Conservation (phyloP, 2,329 filamentous ascomycete species). For the Penicillium freii region DNA sequence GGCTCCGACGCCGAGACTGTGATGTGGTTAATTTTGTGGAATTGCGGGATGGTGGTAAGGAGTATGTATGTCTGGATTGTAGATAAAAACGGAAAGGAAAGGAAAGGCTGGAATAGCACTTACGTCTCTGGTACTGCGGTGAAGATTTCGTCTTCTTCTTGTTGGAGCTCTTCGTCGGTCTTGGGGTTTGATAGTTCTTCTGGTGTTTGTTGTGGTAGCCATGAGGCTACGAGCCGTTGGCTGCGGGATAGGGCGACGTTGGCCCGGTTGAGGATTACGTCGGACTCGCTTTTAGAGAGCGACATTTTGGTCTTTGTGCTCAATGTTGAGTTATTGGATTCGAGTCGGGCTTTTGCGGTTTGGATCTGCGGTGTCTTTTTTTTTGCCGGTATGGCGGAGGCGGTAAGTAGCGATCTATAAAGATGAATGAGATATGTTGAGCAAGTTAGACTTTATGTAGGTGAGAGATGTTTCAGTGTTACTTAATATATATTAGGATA, state of each 20-base stretch:
- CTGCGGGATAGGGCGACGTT: constrained; percentile 55
- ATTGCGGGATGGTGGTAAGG: neutral
- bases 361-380: constrained; percentile 10
- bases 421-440: neutral
- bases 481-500: neutral
- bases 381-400: neutral
- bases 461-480: neutral
- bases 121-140: constrained; percentile 55
- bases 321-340: neutral
- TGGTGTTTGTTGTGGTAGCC: constrained; percentile 52
- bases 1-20: constrained; percentile 50
- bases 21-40: neutral
- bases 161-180: constrained; percentile 46
- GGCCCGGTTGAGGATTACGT: constrained; percentile 56
- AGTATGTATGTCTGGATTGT: neutral
- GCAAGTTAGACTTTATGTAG: too few relatives aligned
- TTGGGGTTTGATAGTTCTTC: constrained; percentile 40
- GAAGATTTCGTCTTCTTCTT: constrained; percentile 56
- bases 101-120: constrained; percentile 10
- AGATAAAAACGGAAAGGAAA: too few relatives aligned
- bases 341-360: neutral
- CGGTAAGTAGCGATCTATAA: neutral
- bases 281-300: constrained; percentile 45
- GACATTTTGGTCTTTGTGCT: constrained; percentile 26
- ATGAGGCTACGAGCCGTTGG: constrained; percentile 56